Evolutionary conservation across 2,329 filamentous ascomycete genomes (phyloP), one percentile per base, ranked within the genome.

Genomic region (Cladosporium cucumerinum): DNA sequence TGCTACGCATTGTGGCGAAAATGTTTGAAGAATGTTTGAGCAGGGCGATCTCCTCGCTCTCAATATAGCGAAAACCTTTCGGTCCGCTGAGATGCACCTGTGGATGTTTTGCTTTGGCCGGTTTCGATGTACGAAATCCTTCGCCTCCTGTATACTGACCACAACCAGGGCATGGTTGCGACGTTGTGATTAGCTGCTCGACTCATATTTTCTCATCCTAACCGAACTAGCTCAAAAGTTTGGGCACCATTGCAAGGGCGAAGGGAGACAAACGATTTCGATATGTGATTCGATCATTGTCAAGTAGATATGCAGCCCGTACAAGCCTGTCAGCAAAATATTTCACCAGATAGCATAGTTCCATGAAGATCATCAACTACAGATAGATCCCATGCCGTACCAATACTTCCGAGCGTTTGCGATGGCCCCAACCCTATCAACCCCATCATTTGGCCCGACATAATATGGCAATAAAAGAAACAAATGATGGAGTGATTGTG

Each of bases 1-100:
- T 52, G 60, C 23, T 30, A 5, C 49, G 60, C 60, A 62, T 62
- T 21, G 49, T 39, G 26, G 39, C 14, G 39, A 46, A 52, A 18
- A 32, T 21, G n/a, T 32, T 10, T 36, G 54, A 7, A n/a, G 55
- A 39, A 36, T 23, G 21, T 26, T 7, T 8, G 23, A 58, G 34
- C 11, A 46, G 23, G 16, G 32, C 55, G 30, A 25, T n/a, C 12
- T 39, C 30, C 30, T 32, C 30, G 30, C 54, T 26, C 11, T 2
- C 18, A 57, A 23, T 57, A 16, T 57, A n/a, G 14, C 23, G 18
- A 39, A 39, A 39, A 34, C 30, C 30, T 57, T 34, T 57, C 32
- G 16, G 21, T 39, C 28, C 30, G 26, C 52, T 34, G 52, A 39
- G 28, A 34, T 30, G 28, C 54, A 32, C 54, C 30, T 14, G 30